These are phyloP conservation scores for Funneliformis geosporum DNA, from an alignment of 192 early-diverging fungal genomes.

Conservation along the genomic window DNA sequence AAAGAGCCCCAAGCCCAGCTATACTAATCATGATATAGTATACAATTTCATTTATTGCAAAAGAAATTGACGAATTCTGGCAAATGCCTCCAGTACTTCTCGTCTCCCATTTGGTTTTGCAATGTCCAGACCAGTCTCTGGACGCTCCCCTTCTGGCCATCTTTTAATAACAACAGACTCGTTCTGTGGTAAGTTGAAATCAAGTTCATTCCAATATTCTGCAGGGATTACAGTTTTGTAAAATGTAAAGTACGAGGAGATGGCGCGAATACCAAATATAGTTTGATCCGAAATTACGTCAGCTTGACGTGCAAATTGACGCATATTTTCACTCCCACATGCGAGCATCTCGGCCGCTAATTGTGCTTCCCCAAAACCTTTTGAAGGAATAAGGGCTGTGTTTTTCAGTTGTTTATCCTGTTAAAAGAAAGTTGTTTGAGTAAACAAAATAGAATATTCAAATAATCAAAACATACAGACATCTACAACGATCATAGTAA, in stretches of 20 bases:
- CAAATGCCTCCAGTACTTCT: constrained; percentile 16
- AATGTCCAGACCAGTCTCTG: constrained; percentile 23
- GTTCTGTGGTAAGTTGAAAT: background rate
- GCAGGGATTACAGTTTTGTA: constrained; percentile 19
- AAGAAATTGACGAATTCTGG: constrained; percentile 25
- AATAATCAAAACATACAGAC: constrained; percentile 23
- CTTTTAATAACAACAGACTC: constrained; percentile 5
- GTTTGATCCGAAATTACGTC: constrained; percentile 1
- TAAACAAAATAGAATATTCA: constrained; percentile 1
- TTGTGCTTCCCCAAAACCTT: constrained; percentile 14
- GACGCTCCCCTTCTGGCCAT: background rate
- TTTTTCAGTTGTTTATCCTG: constrained; percentile 19
- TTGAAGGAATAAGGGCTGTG: background rate
- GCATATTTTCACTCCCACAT: background rate
- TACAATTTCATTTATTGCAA: background rate
- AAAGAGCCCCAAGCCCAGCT: too few relatives aligned
- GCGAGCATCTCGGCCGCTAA: background rate
- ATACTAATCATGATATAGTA: too few relatives aligned
- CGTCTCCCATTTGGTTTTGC: constrained; percentile 20
- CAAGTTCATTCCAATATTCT: constrained; percentile 24
- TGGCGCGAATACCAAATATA: constrained; percentile 20
- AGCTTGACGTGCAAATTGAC: background rate
- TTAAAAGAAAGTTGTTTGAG: constrained; percentile 25
- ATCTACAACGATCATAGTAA: background rate
- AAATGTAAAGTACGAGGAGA: constrained; percentile 24